These are phyloP conservation scores for Juglanconis sp. DNA, from an alignment of 2,329 filamentous ascomycete genomes.

Conservation along the genomic window DNA sequence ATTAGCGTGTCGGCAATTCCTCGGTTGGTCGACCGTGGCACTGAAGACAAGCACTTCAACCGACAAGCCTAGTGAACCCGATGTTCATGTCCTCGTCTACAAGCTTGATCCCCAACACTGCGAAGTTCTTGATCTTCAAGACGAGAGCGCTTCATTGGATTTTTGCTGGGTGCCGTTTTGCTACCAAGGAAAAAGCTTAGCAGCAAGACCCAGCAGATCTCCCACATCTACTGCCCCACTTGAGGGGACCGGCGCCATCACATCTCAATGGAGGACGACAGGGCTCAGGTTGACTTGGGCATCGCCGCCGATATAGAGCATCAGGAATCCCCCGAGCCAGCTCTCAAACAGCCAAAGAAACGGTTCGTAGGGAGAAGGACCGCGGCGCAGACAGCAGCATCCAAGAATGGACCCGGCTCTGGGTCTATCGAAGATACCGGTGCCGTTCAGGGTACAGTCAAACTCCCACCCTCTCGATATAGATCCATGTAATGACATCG, in stretches of 20 bases:
- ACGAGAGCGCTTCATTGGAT: neutral
- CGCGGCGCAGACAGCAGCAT: conserved; percentile 57
- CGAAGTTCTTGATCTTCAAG: too few species aligned
- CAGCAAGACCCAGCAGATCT: neutral
- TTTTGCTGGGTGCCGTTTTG: neutral
- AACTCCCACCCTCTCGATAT: neutral
- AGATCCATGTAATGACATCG: neutral
- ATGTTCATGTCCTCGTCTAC: too few species aligned
- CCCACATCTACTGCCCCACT: neutral
- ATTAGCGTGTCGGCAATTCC: neutral
- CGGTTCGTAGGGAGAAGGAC: conserved; percentile 84
- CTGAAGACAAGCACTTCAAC: too few species aligned
- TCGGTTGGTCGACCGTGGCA: neutral
- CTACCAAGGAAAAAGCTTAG: too few species aligned
- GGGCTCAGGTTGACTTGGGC: conserved; percentile 67
- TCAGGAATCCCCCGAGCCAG: conserved; percentile 38
- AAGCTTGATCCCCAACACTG: too few species aligned
- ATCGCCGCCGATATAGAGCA: conserved; percentile 64
- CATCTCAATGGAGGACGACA: conserved; percentile 69
- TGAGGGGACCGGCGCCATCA: neutral
- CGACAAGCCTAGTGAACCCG: too few species aligned
- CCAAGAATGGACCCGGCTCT: conserved; percentile 37
- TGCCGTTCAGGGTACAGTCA: conserved; percentile 61
- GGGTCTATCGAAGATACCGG: conserved; percentile 55
- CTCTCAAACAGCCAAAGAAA: conserved; percentile 75